Percentiles rank a stretch among this genome's conserved stretches.
Conservation (phyloP, 2,329 filamentous ascomycete genomes). For the Microthyrium microscopicum region DNA sequence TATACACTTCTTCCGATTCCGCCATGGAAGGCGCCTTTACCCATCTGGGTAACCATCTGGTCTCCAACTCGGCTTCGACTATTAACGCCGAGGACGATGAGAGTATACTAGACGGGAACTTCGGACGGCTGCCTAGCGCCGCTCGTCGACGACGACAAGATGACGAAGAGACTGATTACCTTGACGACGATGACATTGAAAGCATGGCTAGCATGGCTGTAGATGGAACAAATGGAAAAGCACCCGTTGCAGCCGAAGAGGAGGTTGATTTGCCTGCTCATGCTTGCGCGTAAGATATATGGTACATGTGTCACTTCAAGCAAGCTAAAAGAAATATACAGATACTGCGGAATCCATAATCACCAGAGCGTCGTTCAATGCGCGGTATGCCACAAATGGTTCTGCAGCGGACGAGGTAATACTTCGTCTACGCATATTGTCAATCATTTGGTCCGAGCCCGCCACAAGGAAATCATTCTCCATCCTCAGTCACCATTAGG, state of each 20-base stretch:
- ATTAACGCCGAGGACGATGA: constrained; percentile 89
- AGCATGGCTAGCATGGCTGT: constrained; percentile 67
- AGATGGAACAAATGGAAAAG: constrained; percentile 51
- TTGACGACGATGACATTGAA: constrained; percentile 60
- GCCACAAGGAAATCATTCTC: constrained; percentile 96
- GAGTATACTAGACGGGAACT: constrained; percentile 54
- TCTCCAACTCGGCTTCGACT: constrained; percentile 67
- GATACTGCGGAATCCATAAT: constrained; percentile 95
- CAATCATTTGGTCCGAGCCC: constrained; percentile 90
- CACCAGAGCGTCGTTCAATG: constrained; percentile 93
- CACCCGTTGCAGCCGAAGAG: constrained; percentile 52
- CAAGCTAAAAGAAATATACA: constrained; percentile 25
- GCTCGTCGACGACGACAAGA: constrained; percentile 56
- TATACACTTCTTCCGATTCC: constrained; percentile 3
- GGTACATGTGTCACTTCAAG: constrained; percentile 8
- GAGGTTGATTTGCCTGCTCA: constrained; percentile 75
- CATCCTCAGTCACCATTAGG: constrained; percentile 85
- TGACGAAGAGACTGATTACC: constrained; percentile 70
- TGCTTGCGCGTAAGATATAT: constrained; percentile 70
- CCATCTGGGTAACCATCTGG: constrained; percentile 70
- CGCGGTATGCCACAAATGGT: constrained; percentile 92
- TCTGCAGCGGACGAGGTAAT: constrained; percentile 93
- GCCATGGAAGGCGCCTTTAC: constrained; percentile 77
- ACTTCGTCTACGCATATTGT: constrained; percentile 95
- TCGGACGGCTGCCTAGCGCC: constrained; percentile 34